Evolutionary conservation across 768 basidiomycete genomes (phyloP).

Genomic region (Cystobasidium tubakii): DNA sequence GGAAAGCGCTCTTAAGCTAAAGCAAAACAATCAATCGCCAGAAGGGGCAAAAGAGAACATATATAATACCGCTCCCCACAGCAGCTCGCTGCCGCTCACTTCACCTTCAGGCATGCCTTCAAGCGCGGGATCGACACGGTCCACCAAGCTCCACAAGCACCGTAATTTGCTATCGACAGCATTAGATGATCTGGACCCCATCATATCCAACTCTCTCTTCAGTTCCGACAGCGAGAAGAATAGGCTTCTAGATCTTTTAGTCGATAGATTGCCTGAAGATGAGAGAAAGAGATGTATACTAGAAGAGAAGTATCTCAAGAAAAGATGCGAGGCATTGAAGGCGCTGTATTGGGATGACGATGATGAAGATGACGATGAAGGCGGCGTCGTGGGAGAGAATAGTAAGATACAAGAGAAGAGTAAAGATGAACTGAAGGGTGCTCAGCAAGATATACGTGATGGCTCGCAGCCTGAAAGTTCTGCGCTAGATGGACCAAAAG

Average conservation of each 20-base stretch:
- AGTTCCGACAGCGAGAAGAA: background rate
- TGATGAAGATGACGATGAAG: background rate
- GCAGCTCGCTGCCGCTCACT: background rate
- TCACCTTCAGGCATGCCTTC: background rate
- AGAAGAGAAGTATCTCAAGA: constrained; percentile 15
- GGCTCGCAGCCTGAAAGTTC: no score
- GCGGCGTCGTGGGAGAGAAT: background rate
- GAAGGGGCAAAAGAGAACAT: background rate
- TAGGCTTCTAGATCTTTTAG: background rate
- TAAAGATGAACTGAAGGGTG: no score
- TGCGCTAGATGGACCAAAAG: no score
- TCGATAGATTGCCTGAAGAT: background rate
- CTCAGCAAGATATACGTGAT: no score
- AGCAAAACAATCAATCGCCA: background rate
- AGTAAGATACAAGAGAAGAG: background rate
- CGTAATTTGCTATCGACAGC: constrained; percentile 15
- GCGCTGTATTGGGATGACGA: background rate
- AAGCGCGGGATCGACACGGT: background rate
- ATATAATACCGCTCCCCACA: background rate
- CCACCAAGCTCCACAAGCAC: background rate
- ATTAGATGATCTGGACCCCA: background rate
- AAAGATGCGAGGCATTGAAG: background rate
- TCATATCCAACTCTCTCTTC: background rate
- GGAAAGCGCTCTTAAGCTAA: background rate
- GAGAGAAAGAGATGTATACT: constrained; percentile 27